These are phyloP conservation scores for Tetrapisispora arboricola DNA, from an alignment of 805 yeast species.

Conservation along the genomic window DNA sequence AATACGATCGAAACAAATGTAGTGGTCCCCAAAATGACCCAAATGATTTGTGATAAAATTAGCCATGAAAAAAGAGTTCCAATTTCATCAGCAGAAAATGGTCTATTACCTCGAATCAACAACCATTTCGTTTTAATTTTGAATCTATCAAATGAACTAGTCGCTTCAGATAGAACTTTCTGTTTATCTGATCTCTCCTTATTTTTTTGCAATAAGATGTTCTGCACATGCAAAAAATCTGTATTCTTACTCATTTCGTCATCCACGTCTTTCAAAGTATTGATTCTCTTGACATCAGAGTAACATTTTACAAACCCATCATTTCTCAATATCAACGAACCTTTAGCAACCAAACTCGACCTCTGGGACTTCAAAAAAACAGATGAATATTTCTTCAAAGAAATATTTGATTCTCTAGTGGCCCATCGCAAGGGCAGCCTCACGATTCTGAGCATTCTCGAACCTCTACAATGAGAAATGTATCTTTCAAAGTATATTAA, in stretches of 20 bases:
- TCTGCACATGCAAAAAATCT: constrained; percentile 12
- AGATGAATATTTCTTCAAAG: too few species aligned
- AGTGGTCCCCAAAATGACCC: constrained; percentile 79
- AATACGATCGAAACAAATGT: constrained; percentile 77
- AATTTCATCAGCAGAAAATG: constrained; percentile 80
- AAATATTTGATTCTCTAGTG: too few species aligned
- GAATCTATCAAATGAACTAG: constrained; percentile 26
- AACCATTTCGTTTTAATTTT: constrained; percentile 63
- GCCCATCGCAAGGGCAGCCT: too few species aligned
- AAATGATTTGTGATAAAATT: constrained; percentile 69
- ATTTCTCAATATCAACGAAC: too few species aligned
- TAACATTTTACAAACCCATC: too few species aligned
- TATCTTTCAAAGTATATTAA: too few species aligned
- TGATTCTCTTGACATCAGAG: background rate
- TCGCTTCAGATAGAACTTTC: constrained; percentile 4
- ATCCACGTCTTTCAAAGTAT: background rate
- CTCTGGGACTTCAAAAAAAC: too few species aligned
- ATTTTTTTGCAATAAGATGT: constrained; percentile 5
- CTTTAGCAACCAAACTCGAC: too few species aligned
- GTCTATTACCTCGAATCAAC: constrained; percentile 64
- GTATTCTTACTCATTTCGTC: constrained; percentile 14
- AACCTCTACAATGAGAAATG: too few species aligned
- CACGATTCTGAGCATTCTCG: too few species aligned
- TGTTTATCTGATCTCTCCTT: constrained; percentile 4
- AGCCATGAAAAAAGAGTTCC: constrained; percentile 87